Conservation (phyloP, 208 protist genomes). For the Wallacemonas rigidus region DNA sequence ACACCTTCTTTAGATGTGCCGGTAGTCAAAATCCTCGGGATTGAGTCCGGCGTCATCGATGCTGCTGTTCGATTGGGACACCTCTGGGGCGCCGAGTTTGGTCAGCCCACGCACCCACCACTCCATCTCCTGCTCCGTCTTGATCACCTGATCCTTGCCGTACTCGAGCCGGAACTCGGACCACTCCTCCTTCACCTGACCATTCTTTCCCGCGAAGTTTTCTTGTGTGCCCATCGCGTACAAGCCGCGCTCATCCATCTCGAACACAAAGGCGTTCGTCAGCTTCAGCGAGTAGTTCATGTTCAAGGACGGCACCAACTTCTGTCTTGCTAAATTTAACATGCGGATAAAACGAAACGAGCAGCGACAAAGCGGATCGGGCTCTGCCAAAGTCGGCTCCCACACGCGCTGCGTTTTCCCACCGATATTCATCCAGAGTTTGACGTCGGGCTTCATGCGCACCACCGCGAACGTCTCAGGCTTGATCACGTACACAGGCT, state of each 20-base stretch:
- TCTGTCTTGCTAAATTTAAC: constrained; percentile 83
- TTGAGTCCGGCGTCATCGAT: constrained; percentile 78
- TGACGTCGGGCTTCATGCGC: constrained; percentile 70
- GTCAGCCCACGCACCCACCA: constrained; percentile 89
- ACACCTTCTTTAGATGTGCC: constrained; percentile 56
- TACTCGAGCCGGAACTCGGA: constrained; percentile 83
- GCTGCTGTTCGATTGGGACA: constrained; percentile 81
- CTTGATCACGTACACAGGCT: constrained; percentile 85
- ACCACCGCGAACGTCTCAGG: constrained; percentile 79
- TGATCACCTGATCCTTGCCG: constrained; percentile 79
- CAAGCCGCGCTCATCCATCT: constrained; percentile 71
- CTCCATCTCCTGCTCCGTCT: constrained; percentile 89
- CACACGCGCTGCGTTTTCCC: constrained; percentile 82
- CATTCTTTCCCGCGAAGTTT: constrained; percentile 56
- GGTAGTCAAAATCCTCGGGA: constrained; percentile 83
- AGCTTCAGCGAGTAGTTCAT: constrained; percentile 90
- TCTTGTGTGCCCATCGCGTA: constrained; percentile 91
- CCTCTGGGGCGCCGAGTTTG: constrained; percentile 80
- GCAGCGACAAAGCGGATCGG: constrained; percentile 75
- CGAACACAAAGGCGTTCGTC: constrained; percentile 88
- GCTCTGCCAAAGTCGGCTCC: constrained; percentile 67
- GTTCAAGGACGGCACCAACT: constrained; percentile 87
- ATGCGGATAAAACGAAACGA: constrained; percentile 77
- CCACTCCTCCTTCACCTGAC: constrained; percentile 72
- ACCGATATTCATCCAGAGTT: constrained; percentile 70